Evolutionary conservation across 257 asterid genomes (phyloP).

Genomic region (Lantana camara): DNA sequence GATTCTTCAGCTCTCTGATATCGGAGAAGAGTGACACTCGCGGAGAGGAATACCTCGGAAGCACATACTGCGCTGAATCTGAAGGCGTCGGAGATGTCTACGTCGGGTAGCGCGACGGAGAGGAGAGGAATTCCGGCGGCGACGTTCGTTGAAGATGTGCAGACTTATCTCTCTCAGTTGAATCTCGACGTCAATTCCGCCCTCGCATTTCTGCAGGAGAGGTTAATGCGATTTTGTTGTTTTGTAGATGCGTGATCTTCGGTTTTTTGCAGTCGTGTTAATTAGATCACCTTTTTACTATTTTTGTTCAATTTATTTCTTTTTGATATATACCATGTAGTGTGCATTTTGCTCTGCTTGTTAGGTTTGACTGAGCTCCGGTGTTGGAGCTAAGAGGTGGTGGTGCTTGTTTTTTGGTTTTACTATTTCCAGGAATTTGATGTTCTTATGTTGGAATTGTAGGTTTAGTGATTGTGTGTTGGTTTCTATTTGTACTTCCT

Average conservation of each 20-base stretch:
- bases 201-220: slow-evolving; percentile 74
- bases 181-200: slow-evolving; percentile 64
- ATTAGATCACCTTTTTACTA: not conserved
- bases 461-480: not conserved
- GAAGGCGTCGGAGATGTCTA: slow-evolving; percentile 33
- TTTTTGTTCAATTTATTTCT: not conserved
- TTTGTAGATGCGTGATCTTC: not conserved
- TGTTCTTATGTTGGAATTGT: not conserved
- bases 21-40: not conserved
- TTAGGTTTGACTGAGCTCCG: not conserved
- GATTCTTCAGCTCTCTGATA: too few species aligned
- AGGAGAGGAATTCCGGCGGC: slow-evolving; percentile 81
- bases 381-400: not conserved
- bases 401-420: not conserved
- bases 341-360: slow-evolving; percentile 2
- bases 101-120: slow-evolving; percentile 42
- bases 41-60: not conserved
- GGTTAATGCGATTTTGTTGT: slow-evolving; percentile 36
- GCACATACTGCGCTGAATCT: not conserved
- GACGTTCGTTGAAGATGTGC: slow-evolving; percentile 68
- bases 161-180: slow-evolving; percentile 52
- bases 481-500: not conserved
- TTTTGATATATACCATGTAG: not conserved
- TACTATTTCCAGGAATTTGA: not conserved
- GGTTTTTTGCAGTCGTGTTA: not conserved